These are phyloP conservation scores for Arthroderma uncinatum DNA, from an alignment of 2,329 filamentous ascomycete genomes.

Conservation along the genomic window DNA sequence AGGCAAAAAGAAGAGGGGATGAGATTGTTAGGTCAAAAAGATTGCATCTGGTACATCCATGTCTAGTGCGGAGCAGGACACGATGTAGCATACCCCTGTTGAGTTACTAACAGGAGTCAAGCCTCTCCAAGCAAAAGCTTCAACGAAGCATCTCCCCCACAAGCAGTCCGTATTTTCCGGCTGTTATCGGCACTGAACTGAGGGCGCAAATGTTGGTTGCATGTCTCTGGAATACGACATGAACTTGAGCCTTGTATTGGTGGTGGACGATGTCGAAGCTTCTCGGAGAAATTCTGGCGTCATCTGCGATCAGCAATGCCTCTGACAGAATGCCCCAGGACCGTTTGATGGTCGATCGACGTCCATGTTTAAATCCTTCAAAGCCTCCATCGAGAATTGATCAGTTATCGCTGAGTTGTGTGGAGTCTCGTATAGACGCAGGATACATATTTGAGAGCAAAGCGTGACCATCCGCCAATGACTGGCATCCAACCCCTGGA, in stretches of 20 bases:
- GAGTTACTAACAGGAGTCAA: not conserved
- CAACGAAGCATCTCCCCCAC: not conserved
- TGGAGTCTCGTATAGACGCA: not conserved
- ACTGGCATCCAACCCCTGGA: not conserved
- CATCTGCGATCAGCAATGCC: not conserved
- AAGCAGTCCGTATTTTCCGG: not conserved
- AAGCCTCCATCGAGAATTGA: too few relatives aligned
- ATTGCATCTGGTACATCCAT: not conserved
- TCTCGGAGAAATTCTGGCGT: not conserved
- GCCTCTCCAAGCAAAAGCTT: conserved; percentile 1
- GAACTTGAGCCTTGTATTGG: too few relatives aligned
- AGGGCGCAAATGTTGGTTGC: not conserved
- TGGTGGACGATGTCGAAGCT: not conserved
- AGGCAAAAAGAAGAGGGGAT: not conserved
- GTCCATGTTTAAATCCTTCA: too few relatives aligned
- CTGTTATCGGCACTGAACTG: not conserved
- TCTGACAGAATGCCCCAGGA: too few relatives aligned
- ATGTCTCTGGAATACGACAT: not conserved
- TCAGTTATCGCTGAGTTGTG: not conserved
- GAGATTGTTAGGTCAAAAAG: not conserved
- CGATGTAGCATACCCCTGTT: not conserved
- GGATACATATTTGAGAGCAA: not conserved
- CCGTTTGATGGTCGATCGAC: not conserved
- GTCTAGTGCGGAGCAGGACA: not conserved
- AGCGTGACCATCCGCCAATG: not conserved